Evolutionary conservation across 2,329 filamentous ascomycete genomes (phyloP).

Genomic region (Aspergillus proliferans): DNA sequence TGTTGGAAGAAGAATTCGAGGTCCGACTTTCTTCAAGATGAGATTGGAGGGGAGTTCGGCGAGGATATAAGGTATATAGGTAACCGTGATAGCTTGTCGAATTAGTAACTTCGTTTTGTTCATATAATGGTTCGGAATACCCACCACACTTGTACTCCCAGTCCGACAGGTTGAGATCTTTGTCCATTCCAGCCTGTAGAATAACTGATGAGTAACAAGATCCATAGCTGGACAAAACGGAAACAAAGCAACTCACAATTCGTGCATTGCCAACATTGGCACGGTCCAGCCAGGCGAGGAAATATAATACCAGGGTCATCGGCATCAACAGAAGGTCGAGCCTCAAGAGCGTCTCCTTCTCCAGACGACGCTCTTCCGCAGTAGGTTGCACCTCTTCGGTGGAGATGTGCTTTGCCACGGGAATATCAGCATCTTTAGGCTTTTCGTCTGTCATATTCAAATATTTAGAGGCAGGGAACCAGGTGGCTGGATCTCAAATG

Average conservation of each 20-base stretch:
- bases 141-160: too few species aligned
- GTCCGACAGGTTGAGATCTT: too few species aligned
- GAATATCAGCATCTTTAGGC: conserved; percentile 1
- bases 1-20: conserved; percentile 25
- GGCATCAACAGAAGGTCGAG: conserved; percentile 11
- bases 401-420: conserved; percentile 5
- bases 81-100: conserved; percentile 8
- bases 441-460: neutral
- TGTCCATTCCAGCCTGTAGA: too few species aligned
- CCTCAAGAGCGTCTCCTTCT: conserved; percentile 6
- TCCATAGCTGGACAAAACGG: too few species aligned
- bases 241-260: too few species aligned
- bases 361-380: conserved; percentile 6
- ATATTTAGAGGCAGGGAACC: neutral
- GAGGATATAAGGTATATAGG: conserved; percentile 12
- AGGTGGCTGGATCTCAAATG: too few species aligned
- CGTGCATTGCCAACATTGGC: conserved; percentile 12
- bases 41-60: conserved; percentile 1
- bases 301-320: conserved; percentile 11
- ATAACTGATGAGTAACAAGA: too few species aligned
- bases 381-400: conserved; percentile 1
- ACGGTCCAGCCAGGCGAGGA: conserved; percentile 13
- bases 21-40: conserved; percentile 13
- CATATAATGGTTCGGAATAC: neutral
- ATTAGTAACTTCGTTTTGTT: conserved; percentile 1